Conservation (phyloP, 768 basidiomycete species). For the Grammothele lineata region DNA sequence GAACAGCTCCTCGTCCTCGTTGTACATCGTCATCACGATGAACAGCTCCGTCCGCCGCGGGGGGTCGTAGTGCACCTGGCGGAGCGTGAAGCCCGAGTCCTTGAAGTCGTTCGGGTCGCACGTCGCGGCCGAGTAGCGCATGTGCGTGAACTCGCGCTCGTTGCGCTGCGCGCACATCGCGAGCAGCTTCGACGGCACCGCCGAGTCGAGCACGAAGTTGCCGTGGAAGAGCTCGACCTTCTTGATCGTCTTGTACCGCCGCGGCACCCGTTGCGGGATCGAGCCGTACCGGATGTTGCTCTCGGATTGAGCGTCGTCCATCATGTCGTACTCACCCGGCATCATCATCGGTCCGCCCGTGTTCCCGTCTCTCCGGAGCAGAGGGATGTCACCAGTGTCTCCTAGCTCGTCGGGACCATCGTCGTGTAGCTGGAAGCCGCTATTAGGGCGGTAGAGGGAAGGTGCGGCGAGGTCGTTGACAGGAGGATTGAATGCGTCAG, state of each 20-base stretch:
- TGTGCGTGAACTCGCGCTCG: slow-evolving; percentile 90
- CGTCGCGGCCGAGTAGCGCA: slow-evolving; percentile 95
- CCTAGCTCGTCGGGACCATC: slow-evolving; percentile 33
- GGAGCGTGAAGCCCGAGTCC: slow-evolving; percentile 74
- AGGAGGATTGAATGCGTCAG: slow-evolving; percentile 18
- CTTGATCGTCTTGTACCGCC: slow-evolving; percentile 92
- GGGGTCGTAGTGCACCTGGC: slow-evolving; percentile 90
- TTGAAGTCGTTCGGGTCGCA: slow-evolving; percentile 95
- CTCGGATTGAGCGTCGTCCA: slow-evolving; percentile 32
- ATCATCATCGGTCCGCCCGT: slow-evolving; percentile 31
- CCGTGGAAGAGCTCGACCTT: slow-evolving; percentile 90
- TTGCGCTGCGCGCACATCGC: slow-evolving; percentile 73
- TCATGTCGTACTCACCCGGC: slow-evolving; percentile 40
- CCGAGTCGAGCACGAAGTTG: slow-evolving; percentile 87
- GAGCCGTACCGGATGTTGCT: slow-evolving; percentile 81
- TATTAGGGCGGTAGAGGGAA: slow-evolving; percentile 7
- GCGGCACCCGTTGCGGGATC: slow-evolving; percentile 85
- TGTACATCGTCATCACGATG: slow-evolving; percentile 99
- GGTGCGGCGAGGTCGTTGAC: slow-evolving; percentile 8
- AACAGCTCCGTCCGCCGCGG: slow-evolving; percentile 89
- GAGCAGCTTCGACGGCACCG: slow-evolving; percentile 88
- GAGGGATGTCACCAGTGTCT: slow-evolving; percentile 65
- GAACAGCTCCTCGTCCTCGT: slow-evolving; percentile 89
- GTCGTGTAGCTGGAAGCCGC: slow-evolving; percentile 38
- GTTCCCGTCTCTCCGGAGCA: slow-evolving; percentile 38